Conservation (phyloP, 176 grass and related monocot genomes). For the Paspalum vaginatum region DNA sequence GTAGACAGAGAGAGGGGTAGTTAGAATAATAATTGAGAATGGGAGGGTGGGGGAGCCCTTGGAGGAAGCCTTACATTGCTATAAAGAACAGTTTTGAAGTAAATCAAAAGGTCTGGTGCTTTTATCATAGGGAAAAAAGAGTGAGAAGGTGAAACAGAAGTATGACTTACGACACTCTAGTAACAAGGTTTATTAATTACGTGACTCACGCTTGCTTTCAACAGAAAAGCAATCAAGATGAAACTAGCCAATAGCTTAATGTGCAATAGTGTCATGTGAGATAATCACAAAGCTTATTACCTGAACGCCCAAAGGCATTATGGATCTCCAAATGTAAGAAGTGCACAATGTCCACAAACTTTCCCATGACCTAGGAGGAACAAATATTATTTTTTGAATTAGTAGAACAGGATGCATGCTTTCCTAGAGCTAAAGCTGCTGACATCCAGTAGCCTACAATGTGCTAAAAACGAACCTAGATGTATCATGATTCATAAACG, state of each 20-base stretch:
- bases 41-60: too few species aligned
- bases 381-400: slow-evolving; percentile 28
- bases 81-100: too few species aligned
- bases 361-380: slow-evolving; percentile 85
- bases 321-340: slow-evolving; percentile 94
- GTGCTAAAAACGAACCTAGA: background rate
- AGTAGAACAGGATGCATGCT: slow-evolving; percentile 14
- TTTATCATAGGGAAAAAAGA: slow-evolving; percentile 16
- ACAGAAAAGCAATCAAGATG: slow-evolving; percentile 23
- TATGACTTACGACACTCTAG: background rate
- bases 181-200: background rate
- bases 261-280: slow-evolving; percentile 25
- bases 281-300: slow-evolving; percentile 58
- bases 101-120: background rate
- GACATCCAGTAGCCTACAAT: slow-evolving; percentile 5
- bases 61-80: too few species aligned
- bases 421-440: slow-evolving; percentile 24
- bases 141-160: slow-evolving; percentile 18
- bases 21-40: too few species aligned
- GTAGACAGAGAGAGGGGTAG: too few species aligned
- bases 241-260: slow-evolving; percentile 11
- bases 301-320: slow-evolving; percentile 69
- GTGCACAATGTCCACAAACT: slow-evolving; percentile 95
- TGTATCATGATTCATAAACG: background rate
- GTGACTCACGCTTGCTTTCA: slow-evolving; percentile 20